phyloP scores from a whole-genome alignment of 2,329 filamentous ascomycete species.

The Cladosporium sp. region DNA sequence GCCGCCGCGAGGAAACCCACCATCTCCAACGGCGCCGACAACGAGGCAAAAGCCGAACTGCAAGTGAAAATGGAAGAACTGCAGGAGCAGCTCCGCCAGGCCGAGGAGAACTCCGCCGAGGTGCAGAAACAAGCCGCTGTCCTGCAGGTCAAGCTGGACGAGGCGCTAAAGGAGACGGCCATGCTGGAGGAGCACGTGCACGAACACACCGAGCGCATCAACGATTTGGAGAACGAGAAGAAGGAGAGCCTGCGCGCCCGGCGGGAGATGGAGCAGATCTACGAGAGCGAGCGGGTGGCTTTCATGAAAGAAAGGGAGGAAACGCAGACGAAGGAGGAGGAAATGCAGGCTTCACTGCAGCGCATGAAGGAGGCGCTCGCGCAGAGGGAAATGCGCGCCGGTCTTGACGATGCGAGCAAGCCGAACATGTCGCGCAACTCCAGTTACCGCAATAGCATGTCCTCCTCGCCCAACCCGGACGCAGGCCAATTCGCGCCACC shows the following conservation, averaged over 20 bases:
- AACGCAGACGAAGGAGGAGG: constrained; percentile 76
- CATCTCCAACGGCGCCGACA: constrained; percentile 33
- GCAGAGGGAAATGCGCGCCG: constrained; percentile 60
- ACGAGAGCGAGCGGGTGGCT: constrained; percentile 82
- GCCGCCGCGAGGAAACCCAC: constrained; percentile 60
- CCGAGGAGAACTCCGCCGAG: constrained; percentile 63
- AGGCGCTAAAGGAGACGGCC: constrained; percentile 75
- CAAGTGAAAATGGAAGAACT: constrained; percentile 77
- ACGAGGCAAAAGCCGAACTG: constrained; percentile 75
- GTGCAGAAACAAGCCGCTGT: constrained; percentile 82
- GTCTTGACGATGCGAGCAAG: constrained; percentile 48
- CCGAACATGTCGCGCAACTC: constrained; percentile 44
- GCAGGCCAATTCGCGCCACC: constrained; percentile 76
- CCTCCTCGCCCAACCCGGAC: constrained; percentile 63
- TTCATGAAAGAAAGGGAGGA: constrained; percentile 92
- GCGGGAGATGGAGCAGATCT: constrained; percentile 87
- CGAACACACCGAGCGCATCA: constrained; percentile 79
- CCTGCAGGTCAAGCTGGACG: constrained; percentile 80
- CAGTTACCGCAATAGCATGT: constrained; percentile 23
- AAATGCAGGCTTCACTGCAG: constrained; percentile 86
- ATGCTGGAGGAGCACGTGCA: constrained; percentile 85
- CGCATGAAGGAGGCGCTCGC: constrained; percentile 84
- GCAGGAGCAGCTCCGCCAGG: constrained; percentile 74
- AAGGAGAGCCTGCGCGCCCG: constrained; percentile 77
- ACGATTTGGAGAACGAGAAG: constrained; percentile 78